Conservation (phyloP, 2,329 filamentous ascomycete genomes). For the Chrysoporthe cubensis region DNA sequence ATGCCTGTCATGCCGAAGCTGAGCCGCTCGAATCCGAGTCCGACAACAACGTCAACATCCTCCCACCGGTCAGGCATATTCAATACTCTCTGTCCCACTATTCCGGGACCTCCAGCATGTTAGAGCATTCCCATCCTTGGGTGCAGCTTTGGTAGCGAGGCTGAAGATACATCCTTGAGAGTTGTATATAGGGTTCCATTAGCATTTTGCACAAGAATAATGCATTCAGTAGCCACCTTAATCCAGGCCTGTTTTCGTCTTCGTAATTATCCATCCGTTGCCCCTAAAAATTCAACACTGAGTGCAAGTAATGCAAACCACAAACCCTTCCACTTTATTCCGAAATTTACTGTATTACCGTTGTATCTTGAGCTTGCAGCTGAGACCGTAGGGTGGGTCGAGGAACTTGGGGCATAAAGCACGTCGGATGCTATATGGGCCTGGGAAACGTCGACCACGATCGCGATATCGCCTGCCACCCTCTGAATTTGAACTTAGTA, state of each 20-base stretch:
- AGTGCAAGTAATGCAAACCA: too few relatives aligned
- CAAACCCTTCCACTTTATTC: too few relatives aligned
- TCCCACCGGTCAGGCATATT: neutral
- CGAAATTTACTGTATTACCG: too few relatives aligned
- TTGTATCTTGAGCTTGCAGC: too few relatives aligned
- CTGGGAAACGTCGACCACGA: constrained; percentile 44
- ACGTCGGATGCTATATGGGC: constrained; percentile 44
- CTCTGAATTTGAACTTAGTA: constrained; percentile 42
- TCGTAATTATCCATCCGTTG: too few relatives aligned
- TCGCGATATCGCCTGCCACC: constrained; percentile 43
- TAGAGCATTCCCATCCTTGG: neutral
- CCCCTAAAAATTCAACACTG: too few relatives aligned
- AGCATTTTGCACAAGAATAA: neutral
- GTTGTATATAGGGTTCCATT: neutral
- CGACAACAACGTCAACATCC: neutral
- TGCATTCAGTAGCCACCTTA: too few relatives aligned
- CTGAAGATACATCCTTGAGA: neutral
- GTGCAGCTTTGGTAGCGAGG: too few relatives aligned
- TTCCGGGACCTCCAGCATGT: neutral
- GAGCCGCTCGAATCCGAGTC: neutral
- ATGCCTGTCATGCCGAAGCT: constrained; percentile 7
- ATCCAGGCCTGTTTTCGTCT: too few relatives aligned
- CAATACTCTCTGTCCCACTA: neutral
- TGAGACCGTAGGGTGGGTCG: neutral
- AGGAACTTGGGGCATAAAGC: neutral